A percentile compares a stretch with the other conserved stretches of the same genome.
Evolutionary conservation across 331 rosid species (phyloP).

Genomic region (Malus hybrid): DNA sequence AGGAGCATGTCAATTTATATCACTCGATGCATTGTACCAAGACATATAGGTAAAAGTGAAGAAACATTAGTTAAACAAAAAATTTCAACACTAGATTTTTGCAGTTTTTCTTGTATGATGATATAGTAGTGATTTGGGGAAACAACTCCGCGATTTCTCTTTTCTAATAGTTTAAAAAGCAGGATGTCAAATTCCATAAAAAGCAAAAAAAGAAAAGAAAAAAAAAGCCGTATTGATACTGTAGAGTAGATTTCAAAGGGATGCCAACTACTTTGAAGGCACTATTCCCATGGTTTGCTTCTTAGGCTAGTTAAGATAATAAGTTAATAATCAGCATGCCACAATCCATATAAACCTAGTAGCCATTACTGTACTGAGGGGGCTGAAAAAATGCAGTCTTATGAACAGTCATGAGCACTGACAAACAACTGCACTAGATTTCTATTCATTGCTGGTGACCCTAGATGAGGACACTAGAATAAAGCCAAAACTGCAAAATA

Average conservation of each 20-base stretch:
- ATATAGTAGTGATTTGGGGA: not conserved
- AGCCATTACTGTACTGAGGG: not conserved
- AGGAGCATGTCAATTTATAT: not conserved
- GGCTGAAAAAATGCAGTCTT: not conserved
- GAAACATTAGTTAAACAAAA: not conserved
- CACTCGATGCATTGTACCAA: not conserved
- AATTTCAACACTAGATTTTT: not conserved
- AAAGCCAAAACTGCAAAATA: constrained; percentile 1
- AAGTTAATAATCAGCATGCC: not conserved
- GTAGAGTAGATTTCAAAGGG: not conserved
- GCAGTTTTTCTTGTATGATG: not conserved
- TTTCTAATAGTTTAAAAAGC: not conserved
- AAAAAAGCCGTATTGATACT: not conserved
- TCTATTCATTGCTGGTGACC: not conserved
- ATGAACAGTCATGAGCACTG: not conserved
- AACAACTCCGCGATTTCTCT: not conserved
- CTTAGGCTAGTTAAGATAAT: no score
- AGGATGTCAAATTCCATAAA: not conserved
- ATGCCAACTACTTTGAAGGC: not conserved
- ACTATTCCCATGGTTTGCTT: no score
- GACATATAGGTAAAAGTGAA: not conserved
- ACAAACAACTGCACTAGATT: not conserved
- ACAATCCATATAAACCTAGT: not conserved
- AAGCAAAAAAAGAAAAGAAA: not conserved
- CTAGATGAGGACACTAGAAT: not conserved